These are phyloP conservation scores for Yamadazyma endophytica DNA, from an alignment of 805 yeast species.

Conservation along the genomic window DNA sequence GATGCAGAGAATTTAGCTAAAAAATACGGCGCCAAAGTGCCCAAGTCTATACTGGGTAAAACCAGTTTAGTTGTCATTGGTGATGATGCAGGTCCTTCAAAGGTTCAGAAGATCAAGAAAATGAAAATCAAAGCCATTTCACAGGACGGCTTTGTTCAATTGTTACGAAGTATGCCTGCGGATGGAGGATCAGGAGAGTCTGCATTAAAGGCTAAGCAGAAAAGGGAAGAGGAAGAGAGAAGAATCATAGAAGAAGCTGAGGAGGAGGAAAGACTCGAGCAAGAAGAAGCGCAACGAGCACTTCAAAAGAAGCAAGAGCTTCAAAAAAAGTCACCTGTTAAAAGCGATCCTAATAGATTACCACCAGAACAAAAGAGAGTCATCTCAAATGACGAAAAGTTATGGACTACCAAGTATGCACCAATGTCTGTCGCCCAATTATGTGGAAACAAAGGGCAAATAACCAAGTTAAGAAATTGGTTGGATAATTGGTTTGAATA, in stretches of 20 bases:
- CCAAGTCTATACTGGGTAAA: conserved; percentile 77
- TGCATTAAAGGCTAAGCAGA: conserved; percentile 69
- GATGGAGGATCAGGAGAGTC: conserved; percentile 85
- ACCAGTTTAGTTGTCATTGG: conserved; percentile 91
- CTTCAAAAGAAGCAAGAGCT: conserved; percentile 9
- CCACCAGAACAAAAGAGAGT: conserved; percentile 22
- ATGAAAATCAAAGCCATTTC: conserved; percentile 74
- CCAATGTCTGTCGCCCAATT: conserved; percentile 73
- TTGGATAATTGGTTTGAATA: conserved; percentile 67
- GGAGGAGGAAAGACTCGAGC: conserved; percentile 42
- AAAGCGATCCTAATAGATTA: conserved; percentile 6
- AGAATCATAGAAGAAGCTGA: conserved; percentile 47
- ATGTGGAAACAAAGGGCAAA: conserved; percentile 85
- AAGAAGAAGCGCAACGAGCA: conserved; percentile 32
- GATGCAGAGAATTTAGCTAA: conserved; percentile 75
- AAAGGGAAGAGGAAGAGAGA: conserved; percentile 65
- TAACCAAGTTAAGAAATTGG: conserved; percentile 70
- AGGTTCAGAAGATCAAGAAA: conserved; percentile 73
- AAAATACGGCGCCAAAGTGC: conserved; percentile 86
- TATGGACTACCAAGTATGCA: conserved; percentile 94
- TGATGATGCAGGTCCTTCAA: conserved; percentile 95
- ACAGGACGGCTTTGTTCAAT: conserved; percentile 78
- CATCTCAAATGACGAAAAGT: conserved; percentile 52
- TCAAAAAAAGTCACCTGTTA: conserved; percentile 3
- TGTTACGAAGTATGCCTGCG: conserved; percentile 77